phyloP scores from a whole-genome alignment of 1,284 basidiomycete species.

The Wolfiporia cocos region DNA sequence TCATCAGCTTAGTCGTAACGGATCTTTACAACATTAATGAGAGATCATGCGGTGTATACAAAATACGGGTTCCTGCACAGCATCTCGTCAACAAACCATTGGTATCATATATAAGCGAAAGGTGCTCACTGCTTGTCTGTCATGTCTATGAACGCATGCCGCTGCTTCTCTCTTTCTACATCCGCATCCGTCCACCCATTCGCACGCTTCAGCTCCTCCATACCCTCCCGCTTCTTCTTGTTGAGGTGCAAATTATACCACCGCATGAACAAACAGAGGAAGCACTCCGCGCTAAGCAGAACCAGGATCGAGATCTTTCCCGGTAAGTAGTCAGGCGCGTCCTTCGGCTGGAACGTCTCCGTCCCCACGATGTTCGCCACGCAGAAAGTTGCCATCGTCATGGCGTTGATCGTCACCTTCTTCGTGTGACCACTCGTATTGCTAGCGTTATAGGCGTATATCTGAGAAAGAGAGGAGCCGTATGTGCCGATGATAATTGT shows the following conservation, averaged over 20 bases:
- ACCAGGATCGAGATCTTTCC: slow-evolving; percentile 60
- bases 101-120: background rate
- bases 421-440: slow-evolving; percentile 67
- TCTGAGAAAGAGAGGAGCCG: slow-evolving; percentile 51
- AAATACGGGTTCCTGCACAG: slow-evolving; percentile 32
- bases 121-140: slow-evolving; percentile 39
- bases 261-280: slow-evolving; percentile 43
- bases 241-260: slow-evolving; percentile 55
- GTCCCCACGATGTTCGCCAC: slow-evolving; percentile 56
- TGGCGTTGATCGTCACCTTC: slow-evolving; percentile 55
- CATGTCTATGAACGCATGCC: slow-evolving; percentile 56
- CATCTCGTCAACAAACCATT: background rate
- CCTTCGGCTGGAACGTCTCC: slow-evolving; percentile 57
- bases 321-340: slow-evolving; percentile 56
- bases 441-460: slow-evolving; percentile 64
- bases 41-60: slow-evolving; percentile 41
- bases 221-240: slow-evolving; percentile 35
- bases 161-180: slow-evolving; percentile 48
- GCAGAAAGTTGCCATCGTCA: slow-evolving; percentile 53
- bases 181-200: slow-evolving; percentile 54
- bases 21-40: no score
- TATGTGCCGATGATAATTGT: slow-evolving; percentile 55
- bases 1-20: no score
- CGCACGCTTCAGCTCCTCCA: slow-evolving; percentile 39
- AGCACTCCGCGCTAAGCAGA: slow-evolving; percentile 47